Conservation (phyloP, 352 stramenopile genomes). For the Phytophthora brassicae region DNA sequence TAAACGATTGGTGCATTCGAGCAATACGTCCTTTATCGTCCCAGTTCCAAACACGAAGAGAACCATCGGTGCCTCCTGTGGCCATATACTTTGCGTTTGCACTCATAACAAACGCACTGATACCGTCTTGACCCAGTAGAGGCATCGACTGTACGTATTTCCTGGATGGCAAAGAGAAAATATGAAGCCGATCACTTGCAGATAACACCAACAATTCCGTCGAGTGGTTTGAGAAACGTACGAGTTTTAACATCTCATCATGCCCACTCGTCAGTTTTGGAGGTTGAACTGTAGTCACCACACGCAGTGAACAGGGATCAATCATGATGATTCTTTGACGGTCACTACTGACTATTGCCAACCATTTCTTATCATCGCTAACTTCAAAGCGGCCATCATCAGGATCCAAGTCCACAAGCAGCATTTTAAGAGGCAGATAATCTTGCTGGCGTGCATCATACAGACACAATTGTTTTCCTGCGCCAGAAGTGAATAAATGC, state of each 20-base stretch:
- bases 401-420: conserved; percentile 48
- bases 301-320: conserved; percentile 39
- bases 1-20: conserved; percentile 63
- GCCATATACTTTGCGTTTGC: conserved; percentile 69
- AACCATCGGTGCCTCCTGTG: conserved; percentile 56
- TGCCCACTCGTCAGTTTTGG: conserved; percentile 16
- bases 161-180: conserved; percentile 46
- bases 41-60: conserved; percentile 65
- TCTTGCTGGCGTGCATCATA: conserved; percentile 50
- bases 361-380: conserved; percentile 41
- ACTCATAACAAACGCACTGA: conserved; percentile 51
- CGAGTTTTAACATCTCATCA: conserved; percentile 36
- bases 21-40: conserved; percentile 46
- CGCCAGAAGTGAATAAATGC: conserved; percentile 50
- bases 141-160: conserved; percentile 54
- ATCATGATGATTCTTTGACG: conserved; percentile 38
- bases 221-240: conserved; percentile 48
- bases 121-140: conserved; percentile 51
- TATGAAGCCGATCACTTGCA: conserved; percentile 46
- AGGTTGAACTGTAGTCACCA: conserved; percentile 40
- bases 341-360: conserved; percentile 38
- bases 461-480: conserved; percentile 67
- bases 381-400: conserved; percentile 41
- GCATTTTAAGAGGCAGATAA: conserved; percentile 70
- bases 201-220: conserved; percentile 58